Conservation (phyloP, 1,139 yeast species). For the Pichia sp. region DNA sequence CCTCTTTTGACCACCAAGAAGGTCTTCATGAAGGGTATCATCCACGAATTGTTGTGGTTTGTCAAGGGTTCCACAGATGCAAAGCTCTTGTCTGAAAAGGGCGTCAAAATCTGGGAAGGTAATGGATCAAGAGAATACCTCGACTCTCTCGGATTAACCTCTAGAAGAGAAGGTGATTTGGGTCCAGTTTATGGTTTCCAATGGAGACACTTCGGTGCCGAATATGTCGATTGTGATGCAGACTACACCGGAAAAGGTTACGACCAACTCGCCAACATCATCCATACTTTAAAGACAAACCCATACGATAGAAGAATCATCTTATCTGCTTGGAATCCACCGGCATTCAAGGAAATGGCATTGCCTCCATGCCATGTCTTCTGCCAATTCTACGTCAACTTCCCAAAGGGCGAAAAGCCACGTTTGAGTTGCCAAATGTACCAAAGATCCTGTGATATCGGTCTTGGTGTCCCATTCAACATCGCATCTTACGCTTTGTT, state of each 20-base stretch:
- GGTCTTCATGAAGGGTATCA: slow-evolving; percentile 86
- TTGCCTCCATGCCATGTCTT: slow-evolving; percentile 98
- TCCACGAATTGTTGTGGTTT: slow-evolving; percentile 92
- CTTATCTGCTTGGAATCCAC: slow-evolving; percentile 98
- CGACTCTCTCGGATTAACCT: slow-evolving; percentile 74
- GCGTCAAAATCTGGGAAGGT: slow-evolving; percentile 98
- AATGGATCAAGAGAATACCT: slow-evolving; percentile 94
- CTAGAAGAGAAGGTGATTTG: slow-evolving; percentile 88
- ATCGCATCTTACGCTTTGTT: slow-evolving; percentile 94
- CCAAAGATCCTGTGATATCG: slow-evolving; percentile 99
- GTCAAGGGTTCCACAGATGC: slow-evolving; percentile 90
- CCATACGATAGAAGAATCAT: slow-evolving; percentile 96
- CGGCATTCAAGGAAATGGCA: slow-evolving; percentile 92
- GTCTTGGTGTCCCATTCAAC: slow-evolving; percentile 96
- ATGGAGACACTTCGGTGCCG: slow-evolving; percentile 99
- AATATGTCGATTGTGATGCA: slow-evolving; percentile 78
- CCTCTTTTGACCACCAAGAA: slow-evolving; percentile 92
- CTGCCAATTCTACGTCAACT: slow-evolving; percentile 89
- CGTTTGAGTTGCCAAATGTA: slow-evolving; percentile 83
- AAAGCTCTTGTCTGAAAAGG: slow-evolving; percentile 69
- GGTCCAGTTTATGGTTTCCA: slow-evolving; percentile 99
- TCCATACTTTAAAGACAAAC: slow-evolving; percentile 74
- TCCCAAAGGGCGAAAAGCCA: slow-evolving; percentile 60
- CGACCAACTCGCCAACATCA: slow-evolving; percentile 83
- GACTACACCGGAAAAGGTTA: slow-evolving; percentile 87